phyloP scores from a whole-genome alignment of 2,329 filamentous ascomycete species.

The Myriosclerotinia scirpicola region DNA sequence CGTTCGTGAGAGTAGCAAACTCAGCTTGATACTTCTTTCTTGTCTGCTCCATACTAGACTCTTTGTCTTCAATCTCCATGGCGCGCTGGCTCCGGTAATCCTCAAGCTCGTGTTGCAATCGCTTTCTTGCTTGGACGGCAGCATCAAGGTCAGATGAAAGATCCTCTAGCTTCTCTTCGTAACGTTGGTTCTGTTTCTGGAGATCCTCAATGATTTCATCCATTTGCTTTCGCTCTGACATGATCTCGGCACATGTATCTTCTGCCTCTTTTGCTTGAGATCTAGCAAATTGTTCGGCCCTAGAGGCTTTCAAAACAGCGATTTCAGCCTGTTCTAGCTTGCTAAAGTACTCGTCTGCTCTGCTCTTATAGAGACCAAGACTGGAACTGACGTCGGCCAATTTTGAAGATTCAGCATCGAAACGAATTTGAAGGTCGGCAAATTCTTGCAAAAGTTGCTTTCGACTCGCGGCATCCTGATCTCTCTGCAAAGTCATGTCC shows the following conservation, averaged over 20 bases:
- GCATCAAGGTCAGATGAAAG: slow-evolving; percentile 84
- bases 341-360: slow-evolving; percentile 94
- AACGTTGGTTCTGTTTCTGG: slow-evolving; percentile 82
- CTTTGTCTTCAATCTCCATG: slow-evolving; percentile 96
- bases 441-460: slow-evolving; percentile 89
- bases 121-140: slow-evolving; percentile 84
- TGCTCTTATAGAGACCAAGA: slow-evolving; percentile 83
- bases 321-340: slow-evolving; percentile 98
- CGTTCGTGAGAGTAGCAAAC: slow-evolving; percentile 83
- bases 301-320: slow-evolving; percentile 84
- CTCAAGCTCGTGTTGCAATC: slow-evolving; percentile 94
- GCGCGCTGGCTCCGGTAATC: slow-evolving; percentile 94
- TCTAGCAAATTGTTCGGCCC: slow-evolving; percentile 93
- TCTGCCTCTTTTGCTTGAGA: slow-evolving; percentile 87
- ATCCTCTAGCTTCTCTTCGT: slow-evolving; percentile 90
- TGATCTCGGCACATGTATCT: slow-evolving; percentile 83
- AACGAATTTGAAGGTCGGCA: slow-evolving; percentile 86
- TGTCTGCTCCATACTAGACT: slow-evolving; percentile 93
- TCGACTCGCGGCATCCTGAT: slow-evolving; percentile 85
- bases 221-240: slow-evolving; percentile 90
- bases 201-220: slow-evolving; percentile 85
- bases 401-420: slow-evolving; percentile 86
- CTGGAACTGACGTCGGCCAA: slow-evolving; percentile 81
- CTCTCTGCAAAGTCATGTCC: slow-evolving; percentile 73
- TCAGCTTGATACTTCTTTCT: slow-evolving; percentile 96